These are phyloP conservation scores for Anthoceros angustus DNA, from an alignment of 225 moss, liverwort and hornwort species.

Conservation along the genomic window DNA sequence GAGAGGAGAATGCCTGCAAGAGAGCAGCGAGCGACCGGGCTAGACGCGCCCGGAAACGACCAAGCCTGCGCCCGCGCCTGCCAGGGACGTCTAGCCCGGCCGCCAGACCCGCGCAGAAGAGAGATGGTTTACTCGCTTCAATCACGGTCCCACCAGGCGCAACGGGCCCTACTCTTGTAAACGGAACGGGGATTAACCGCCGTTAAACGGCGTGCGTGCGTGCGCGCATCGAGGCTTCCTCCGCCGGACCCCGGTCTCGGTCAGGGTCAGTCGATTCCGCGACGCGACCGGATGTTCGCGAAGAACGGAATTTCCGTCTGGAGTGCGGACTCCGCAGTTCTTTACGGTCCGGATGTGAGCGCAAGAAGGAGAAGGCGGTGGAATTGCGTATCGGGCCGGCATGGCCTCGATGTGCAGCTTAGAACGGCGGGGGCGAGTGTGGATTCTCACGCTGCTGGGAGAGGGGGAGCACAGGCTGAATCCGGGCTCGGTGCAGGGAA, in stretches of 20 bases:
- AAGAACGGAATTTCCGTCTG: no score
- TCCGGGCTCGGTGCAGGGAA: not conserved
- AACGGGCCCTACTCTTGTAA: not conserved
- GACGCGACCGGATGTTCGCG: no score
- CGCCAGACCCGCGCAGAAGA: conserved; percentile 1
- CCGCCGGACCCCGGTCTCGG: no score
- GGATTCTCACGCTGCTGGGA: no score
- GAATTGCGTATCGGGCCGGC: no score
- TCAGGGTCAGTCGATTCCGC: no score
- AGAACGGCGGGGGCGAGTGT: no score
- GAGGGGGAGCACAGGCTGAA: no score
- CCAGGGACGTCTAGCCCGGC: not conserved
- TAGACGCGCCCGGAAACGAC: not conserved
- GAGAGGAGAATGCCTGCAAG: not conserved
- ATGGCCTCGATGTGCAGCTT: no score
- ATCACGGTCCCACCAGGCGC: conserved; percentile 1
- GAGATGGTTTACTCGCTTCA: not conserved
- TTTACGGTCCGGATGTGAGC: no score
- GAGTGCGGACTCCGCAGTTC: no score
- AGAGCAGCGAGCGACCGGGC: not conserved
- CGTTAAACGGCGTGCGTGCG: not conserved
- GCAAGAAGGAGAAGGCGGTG: no score
- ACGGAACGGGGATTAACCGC: not conserved
- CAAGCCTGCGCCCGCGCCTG: not conserved
- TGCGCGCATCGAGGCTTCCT: not conserved